phyloP scores from a whole-genome alignment of 495 filamentous ascomycete genomes.

The Usnea hakonensis region DNA sequence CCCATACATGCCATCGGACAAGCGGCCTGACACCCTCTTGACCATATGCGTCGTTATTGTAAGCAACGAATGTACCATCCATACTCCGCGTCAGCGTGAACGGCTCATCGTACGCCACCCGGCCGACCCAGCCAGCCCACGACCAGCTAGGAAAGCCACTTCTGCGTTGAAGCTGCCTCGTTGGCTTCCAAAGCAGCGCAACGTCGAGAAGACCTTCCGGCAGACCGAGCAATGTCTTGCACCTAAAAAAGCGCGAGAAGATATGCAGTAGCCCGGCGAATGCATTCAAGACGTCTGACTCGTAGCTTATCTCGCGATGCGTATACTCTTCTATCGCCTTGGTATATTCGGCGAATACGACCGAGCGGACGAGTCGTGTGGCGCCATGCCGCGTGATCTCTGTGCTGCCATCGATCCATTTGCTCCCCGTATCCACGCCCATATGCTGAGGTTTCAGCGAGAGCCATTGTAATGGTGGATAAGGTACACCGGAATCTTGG shows the following conservation, averaged over 20 bases:
- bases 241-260: conserved; percentile 1
- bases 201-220: conserved; percentile 1
- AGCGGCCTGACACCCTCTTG: conserved; percentile 1
- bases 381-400: conserved; percentile 6
- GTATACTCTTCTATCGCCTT: conserved; percentile 5
- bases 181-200: conserved; percentile 9
- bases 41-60: not conserved
- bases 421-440: conserved; percentile 6
- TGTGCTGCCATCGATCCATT: conserved; percentile 6
- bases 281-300: conserved; percentile 10
- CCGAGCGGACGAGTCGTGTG: conserved; percentile 3
- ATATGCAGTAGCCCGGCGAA: not conserved
- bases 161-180: not conserved
- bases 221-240: conserved; percentile 1
- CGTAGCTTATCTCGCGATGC: conserved; percentile 2
- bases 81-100: conserved; percentile 4
- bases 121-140: conserved; percentile 13
- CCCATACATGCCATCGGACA: conserved; percentile 2
- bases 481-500: not conserved
- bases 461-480: conserved; percentile 6
- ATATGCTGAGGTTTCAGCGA: not conserved
- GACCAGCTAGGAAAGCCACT: conserved; percentile 9
- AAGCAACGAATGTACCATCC: not conserved
- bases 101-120: conserved; percentile 7
- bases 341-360: conserved; percentile 7